Evolutionary conservation across 2,329 filamentous ascomycete species (phyloP), one percentile per base, ranked within the genome.

Genomic region (Endothia cerciana): DNA sequence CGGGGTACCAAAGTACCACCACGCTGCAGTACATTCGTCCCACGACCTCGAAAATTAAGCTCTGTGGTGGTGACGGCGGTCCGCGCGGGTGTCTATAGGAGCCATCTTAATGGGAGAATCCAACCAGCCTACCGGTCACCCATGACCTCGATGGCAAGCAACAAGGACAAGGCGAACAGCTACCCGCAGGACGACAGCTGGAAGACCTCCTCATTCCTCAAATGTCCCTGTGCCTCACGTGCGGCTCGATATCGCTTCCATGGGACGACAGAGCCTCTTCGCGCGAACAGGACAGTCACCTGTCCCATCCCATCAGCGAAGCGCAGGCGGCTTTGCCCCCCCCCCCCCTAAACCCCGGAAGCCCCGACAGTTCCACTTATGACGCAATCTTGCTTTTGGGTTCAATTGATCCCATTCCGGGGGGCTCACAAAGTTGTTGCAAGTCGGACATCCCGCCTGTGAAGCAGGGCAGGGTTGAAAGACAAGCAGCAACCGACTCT

Each of bases 301-400:
- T 36, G 51, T 22, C 51, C 6, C 28, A 19, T 36, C 30, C 30
- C 7, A 55, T 15, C 28, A 8, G 51, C 51, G 51, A 55, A 55
- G 51, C 51, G 30, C 47, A 17, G 25, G 47, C 47, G 4, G 47
- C 47, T 28, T 30, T 51, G 45, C n/a, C 43, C 10, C 45, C 17
- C 10, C 7, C 41, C 43, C n/a, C 43, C 13, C 43, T 17, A 22
- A 3, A 28, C 13, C 17, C 47, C 47, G 22, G 15, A 63, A 45
- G 60, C 45, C 53, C 60, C 19, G 62, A 59, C 33, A 53, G 55
- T 51, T 57, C 63, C 56, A 63, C 56, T 60, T 59, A 67, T 66
- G 65, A 65, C 62, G 65, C 65, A 67, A 67, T 65, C 43, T 36
- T 49, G 28, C 51, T 65, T n/a, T 57, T 41, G 41, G 49, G 53